Evolutionary conservation across 2,329 filamentous ascomycete genomes (phyloP), one percentile per base, ranked within the genome.

Genomic region (Diplodia intermedia): DNA sequence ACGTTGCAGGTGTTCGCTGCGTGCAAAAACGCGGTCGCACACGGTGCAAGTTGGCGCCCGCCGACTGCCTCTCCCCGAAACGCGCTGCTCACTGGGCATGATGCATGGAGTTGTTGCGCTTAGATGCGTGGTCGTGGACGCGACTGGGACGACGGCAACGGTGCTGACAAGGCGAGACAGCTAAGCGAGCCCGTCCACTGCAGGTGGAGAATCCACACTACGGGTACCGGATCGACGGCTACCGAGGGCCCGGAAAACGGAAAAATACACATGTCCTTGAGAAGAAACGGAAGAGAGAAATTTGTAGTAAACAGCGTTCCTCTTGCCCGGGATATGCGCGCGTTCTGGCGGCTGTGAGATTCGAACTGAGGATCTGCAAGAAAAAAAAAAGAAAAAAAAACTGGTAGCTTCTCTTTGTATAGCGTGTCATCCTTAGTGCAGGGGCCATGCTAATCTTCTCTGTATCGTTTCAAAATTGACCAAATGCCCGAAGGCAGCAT

Each of bases 381-480:
- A 33, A 33, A 33, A 33, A 33, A 33, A 33, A 50, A n/a, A n/a
- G n/a, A n/a, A n/a, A 66, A 56, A 66, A 66, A 66, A 66, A 66
- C 63, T 66, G 53, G 52, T 49, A 66, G 63, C 63, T 56, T 56
- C 54, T 56, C 54, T 66, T 66, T 49, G 29, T 56, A 38, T 57
- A 57, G 53, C 65, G 65, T 66, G 65, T 67, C 65, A 60, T 67
- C 65, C 91, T 94, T 94, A 94, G 91, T 88, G 86, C 86, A 88
- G 86, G 86, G 81, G 81, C 82, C 81, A 85, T 85, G 80, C 81
- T 83, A 82, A 82, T 81, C 79, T 81, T 81, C 79, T 81, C 79
- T 81, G 79, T 81, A 79, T 80, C 76, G 78, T 80, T 79, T 78
- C 74, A 86, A 88, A 85, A 52, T 63, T 63, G 47, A 63, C 60